Evolutionary conservation across 2,329 filamentous ascomycete species (phyloP).

Genomic region (Epichloe coenophiala): DNA sequence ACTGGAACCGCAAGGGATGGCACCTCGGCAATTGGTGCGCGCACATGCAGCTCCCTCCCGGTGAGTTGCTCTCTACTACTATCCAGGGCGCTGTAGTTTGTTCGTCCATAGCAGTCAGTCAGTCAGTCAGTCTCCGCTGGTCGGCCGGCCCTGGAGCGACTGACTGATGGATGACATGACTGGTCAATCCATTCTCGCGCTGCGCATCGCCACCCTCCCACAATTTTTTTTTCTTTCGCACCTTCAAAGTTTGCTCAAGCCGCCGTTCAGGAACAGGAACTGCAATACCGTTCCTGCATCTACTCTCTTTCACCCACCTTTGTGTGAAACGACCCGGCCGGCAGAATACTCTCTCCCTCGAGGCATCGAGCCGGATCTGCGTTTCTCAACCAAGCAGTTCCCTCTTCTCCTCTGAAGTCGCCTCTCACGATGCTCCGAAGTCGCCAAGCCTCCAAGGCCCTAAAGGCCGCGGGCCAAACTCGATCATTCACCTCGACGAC

Average conservation of each 20-base stretch:
- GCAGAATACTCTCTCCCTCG: not conserved
- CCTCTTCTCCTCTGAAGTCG: not conserved
- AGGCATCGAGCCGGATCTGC: not conserved
- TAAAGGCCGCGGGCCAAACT: conserved; percentile 28
- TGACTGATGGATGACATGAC: not conserved
- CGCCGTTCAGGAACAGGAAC: not conserved
- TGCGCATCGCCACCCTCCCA: not conserved
- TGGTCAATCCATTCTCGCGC: not conserved
- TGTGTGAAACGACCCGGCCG: not conserved
- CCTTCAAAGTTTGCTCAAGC: not conserved
- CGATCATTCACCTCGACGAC: conserved; percentile 29
- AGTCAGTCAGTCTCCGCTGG: not conserved
- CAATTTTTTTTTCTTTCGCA: not conserved
- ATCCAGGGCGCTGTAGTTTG: no score
- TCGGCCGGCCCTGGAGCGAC: not conserved
- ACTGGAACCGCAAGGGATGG: no score
- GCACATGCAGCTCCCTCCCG: no score
- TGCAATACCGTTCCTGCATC: not conserved
- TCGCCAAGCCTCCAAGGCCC: conserved; percentile 32
- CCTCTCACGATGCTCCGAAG: conserved; percentile 32
- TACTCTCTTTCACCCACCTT: not conserved
- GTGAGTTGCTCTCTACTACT: no score
- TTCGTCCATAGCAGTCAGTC: no score
- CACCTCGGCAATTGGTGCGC: no score
- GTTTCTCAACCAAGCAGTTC: not conserved